phyloP scores from a whole-genome alignment of 768 basidiomycete species.

The Mycena chlorophos region DNA sequence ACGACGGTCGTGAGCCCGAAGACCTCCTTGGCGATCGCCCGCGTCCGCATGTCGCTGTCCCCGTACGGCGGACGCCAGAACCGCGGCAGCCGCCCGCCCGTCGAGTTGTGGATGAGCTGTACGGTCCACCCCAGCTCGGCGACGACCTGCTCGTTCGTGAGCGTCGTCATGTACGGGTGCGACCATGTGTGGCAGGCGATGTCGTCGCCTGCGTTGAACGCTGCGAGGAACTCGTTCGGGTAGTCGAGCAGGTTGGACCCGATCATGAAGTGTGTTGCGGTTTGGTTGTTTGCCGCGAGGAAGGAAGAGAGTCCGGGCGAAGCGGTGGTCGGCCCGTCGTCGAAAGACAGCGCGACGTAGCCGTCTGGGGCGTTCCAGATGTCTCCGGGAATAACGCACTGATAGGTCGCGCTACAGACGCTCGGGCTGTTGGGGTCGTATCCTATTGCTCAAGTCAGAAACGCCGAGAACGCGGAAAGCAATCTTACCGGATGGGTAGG shows the following conservation, averaged over 20 bases:
- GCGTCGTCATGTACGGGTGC: slow-evolving; percentile 79
- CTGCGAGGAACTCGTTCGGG: slow-evolving; percentile 6
- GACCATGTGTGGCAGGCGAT: slow-evolving; percentile 67
- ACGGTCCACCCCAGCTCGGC: slow-evolving; percentile 81
- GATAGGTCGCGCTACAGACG: slow-evolving; percentile 78
- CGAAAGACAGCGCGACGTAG: slow-evolving; percentile 65
- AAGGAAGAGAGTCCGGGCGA: slow-evolving; percentile 59
- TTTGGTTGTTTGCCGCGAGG: slow-evolving; percentile 59
- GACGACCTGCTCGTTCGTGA: slow-evolving; percentile 64
- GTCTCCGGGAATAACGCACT: slow-evolving; percentile 62
- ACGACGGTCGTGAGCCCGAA: slow-evolving; percentile 81
- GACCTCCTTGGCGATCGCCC: slow-evolving; percentile 82
- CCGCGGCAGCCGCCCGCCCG: slow-evolving; percentile 64
- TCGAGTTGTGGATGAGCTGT: slow-evolving; percentile 76
- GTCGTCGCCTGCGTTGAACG: slow-evolving; percentile 47
- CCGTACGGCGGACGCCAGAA: slow-evolving; percentile 87
- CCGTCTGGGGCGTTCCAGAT: slow-evolving; percentile 78
- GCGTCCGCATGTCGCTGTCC: slow-evolving; percentile 76
- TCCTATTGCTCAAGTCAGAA: not conserved
- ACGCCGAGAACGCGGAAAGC: not conserved
- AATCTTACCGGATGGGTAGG: not conserved
- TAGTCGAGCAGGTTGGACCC: slow-evolving; percentile 10
- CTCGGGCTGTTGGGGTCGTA: slow-evolving; percentile 41
- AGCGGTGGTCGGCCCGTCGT: slow-evolving; percentile 69
- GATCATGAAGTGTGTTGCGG: slow-evolving; percentile 89